A percentile compares a stretch with the other conserved stretches of the same genome.
These are phyloP conservation scores for Thelephora terrestris DNA, from an alignment of 1,284 basidiomycete genomes.

Conservation along the genomic window DNA sequence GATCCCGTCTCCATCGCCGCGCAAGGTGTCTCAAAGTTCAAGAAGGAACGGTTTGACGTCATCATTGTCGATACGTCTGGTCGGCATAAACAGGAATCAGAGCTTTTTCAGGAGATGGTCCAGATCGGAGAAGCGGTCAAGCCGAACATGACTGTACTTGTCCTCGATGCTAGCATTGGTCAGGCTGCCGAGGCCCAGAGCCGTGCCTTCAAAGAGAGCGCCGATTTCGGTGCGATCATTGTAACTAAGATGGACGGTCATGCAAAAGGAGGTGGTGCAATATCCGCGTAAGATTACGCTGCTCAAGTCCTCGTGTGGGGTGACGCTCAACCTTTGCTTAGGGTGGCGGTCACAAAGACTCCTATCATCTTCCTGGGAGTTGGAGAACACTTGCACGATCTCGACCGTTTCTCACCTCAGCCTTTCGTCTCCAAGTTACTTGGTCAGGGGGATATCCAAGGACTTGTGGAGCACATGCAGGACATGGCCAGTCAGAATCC, in stretches of 20 bases:
- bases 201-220: constrained; percentile 95
- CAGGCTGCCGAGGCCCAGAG: constrained; percentile 97
- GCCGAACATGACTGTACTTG: constrained; percentile 87
- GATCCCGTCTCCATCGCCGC: constrained; percentile 94
- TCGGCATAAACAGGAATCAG: constrained; percentile 94
- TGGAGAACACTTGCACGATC: constrained; percentile 92
- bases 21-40: constrained; percentile 93
- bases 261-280: constrained; percentile 98
- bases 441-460: constrained; percentile 93
- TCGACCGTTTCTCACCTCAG: constrained; percentile 92
- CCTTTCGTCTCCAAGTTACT: constrained; percentile 97
- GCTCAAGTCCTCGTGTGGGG: constrained; percentile 5
- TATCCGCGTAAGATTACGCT: constrained; percentile 75
- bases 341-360: constrained; percentile 96
- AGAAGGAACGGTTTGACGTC: constrained; percentile 96
- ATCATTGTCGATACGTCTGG: constrained; percentile 99
- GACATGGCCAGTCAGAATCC: constrained; percentile 89
- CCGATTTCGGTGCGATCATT: constrained; percentile 97
- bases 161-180: constrained; percentile 85
- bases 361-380: constrained; percentile 99
- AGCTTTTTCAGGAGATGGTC: constrained; percentile 97
- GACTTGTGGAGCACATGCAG: constrained; percentile 96
- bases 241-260: constrained; percentile 99
- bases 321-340: constrained; percentile 22
- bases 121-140: constrained; percentile 90